Conservation (phyloP, 225 moss, liverwort and hornwort genomes). For the Antitrichia curtipendula region DNA sequence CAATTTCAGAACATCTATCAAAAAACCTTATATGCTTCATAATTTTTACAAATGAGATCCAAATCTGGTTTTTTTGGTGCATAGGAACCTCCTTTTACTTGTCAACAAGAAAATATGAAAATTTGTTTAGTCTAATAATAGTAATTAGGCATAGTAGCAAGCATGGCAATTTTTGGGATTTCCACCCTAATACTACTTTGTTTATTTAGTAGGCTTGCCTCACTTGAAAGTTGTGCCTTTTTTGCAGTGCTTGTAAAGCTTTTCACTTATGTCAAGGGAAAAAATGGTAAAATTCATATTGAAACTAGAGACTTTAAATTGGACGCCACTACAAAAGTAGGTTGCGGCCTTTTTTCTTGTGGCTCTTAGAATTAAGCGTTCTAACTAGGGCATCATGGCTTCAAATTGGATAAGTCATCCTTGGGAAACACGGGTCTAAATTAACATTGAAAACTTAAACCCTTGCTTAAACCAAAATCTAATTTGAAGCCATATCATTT, state of each 20-base stretch:
- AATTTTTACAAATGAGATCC: accelerated
- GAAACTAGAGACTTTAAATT: background rate
- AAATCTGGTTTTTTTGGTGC: background rate
- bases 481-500: too few relatives aligned
- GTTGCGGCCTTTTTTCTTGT: background rate
- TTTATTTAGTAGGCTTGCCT: accelerated
- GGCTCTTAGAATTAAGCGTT: background rate
- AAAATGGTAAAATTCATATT: background rate
- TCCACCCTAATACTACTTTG: accelerated
- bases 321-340: background rate
- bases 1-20: accelerated
- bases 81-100: accelerated
- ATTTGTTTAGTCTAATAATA: background rate
- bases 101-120: background rate
- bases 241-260: background rate
- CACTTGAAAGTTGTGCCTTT: background rate
- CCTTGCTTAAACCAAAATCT: too few relatives aligned
- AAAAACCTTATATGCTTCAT: background rate
- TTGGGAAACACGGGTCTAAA: accelerated
- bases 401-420: background rate
- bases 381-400: too few relatives aligned
- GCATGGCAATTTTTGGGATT: accelerated
- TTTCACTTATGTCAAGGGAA: background rate
- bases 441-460: too few relatives aligned
- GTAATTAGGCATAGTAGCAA: accelerated